Evolutionary conservation across 139 green algal genomes (phyloP), one percentile per base, ranked within the genome.

Genomic region (Picochlorum sp.): DNA sequence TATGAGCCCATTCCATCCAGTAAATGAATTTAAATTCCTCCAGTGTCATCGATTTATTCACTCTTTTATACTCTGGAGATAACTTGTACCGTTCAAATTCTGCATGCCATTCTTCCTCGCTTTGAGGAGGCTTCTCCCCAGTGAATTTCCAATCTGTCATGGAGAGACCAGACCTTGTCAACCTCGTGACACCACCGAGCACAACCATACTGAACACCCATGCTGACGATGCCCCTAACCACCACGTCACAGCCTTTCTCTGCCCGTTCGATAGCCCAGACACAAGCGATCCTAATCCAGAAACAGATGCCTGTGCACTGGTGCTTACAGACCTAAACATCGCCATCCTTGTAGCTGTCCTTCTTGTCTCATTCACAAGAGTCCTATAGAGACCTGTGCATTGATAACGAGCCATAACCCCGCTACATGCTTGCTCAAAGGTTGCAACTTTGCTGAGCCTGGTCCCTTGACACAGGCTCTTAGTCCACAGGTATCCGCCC

Each of bases 21-120:
- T 94, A 99, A 47, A 99, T 99, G 80, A 95, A 96, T 75, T 98
- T 98, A 81, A 98, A 99, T 63, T 99, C 94, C 0, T 95, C 85
- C 20, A 98, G 65, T 8, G 49, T 86, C 88, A 98, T 98, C 69
- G 81, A 67, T 26, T 55, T 69, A 74, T 97, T 94, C 18, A 97
- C 79, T 56, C 73, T 81, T 45, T 79, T 71, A 74, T 85, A 98
- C 81, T 98, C 92, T 7, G 93, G 94, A 14, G 81, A 92, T 45
- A 65, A 38, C 65, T 82, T 78, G 83, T 99, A 99, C 69, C 90
- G 90, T 18, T 66, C 79, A 74, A 98, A 99, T 77, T 98, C 91
- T 5, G 63, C 73, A 24, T 83, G 62, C 90, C 88, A 96, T 34
- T 96, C 87, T n/a, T 68, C 79, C 59, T 87, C 59, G 3, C 38